These are phyloP conservation scores for Logfia minima DNA, from an alignment of 129 eudicot species.

Conservation along the genomic window DNA sequence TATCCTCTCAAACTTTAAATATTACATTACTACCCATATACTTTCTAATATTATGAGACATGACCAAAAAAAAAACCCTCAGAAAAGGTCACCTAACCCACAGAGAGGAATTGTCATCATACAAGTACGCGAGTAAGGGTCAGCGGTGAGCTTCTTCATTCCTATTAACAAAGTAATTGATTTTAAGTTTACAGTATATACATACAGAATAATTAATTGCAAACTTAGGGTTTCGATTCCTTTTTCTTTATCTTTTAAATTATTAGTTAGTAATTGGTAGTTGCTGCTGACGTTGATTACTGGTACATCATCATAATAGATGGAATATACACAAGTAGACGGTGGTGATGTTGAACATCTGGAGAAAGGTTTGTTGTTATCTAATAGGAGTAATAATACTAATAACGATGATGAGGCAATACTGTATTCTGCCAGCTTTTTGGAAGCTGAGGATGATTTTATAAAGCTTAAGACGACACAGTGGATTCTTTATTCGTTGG, in stretches of 20 bases:
- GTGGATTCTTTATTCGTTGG: conserved; percentile 63
- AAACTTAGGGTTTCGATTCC: conserved; percentile 10
- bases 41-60: background rate
- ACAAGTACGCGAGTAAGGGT: background rate
- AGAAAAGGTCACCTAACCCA: background rate
- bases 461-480: conserved; percentile 58
- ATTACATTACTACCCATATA: background rate
- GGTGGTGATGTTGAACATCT: conserved; percentile 48
- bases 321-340: conserved; percentile 14
- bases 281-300: no score
- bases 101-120: background rate
- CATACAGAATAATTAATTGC: background rate
- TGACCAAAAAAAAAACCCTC: background rate
- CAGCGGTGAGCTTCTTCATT: background rate
- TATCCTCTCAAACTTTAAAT: background rate
- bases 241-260: no score
- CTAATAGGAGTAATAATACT: conserved; percentile 8
- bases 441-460: conserved; percentile 58
- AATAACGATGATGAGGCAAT: conserved; percentile 42
- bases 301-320: no score
- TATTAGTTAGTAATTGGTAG: conserved; percentile 33
- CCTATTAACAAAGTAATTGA: no score
- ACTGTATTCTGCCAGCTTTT: conserved; percentile 60
- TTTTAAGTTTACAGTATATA: no score
- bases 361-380: conserved; percentile 46